These are phyloP conservation scores for Nakaseomyces bracarensis DNA, from an alignment of 1,139 yeast species.

Conservation along the genomic window DNA sequence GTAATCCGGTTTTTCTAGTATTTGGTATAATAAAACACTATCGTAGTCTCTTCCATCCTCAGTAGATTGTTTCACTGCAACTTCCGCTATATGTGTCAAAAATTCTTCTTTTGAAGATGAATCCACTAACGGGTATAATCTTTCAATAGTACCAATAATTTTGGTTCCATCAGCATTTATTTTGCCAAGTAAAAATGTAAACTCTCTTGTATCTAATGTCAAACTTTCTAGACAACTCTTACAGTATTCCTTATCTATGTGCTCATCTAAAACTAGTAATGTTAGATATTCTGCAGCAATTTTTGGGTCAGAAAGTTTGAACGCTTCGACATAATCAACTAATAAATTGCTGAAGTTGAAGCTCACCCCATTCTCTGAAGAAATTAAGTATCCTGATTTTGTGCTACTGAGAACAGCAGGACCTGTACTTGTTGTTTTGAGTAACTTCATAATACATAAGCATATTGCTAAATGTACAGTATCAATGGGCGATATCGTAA, in stretches of 20 bases:
- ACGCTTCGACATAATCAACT: slow-evolving; percentile 69
- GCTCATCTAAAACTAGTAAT: slow-evolving; percentile 50
- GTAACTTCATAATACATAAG: slow-evolving; percentile 63
- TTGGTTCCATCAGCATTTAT: slow-evolving; percentile 68
- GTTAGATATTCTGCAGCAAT: slow-evolving; percentile 85
- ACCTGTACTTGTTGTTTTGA: slow-evolving; percentile 40
- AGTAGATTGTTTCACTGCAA: slow-evolving; percentile 79
- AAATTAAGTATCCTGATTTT: slow-evolving; percentile 29
- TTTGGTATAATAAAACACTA: slow-evolving; percentile 75
- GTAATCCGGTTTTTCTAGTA: slow-evolving; percentile 80
- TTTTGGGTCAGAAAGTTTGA: slow-evolving; percentile 78
- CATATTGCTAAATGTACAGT: slow-evolving; percentile 91
- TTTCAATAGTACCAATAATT: slow-evolving; percentile 78
- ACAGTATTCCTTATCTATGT: slow-evolving; percentile 45
- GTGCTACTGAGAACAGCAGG: slow-evolving; percentile 5
- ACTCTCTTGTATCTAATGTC: slow-evolving; percentile 83
- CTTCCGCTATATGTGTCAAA: slow-evolving; percentile 64
- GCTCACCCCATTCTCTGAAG: slow-evolving; percentile 34
- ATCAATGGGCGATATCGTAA: slow-evolving; percentile 65
- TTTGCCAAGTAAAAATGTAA: slow-evolving; percentile 71
- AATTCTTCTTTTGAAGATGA: slow-evolving; percentile 47
- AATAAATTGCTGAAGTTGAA: slow-evolving; percentile 52
- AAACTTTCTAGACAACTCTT: slow-evolving; percentile 79
- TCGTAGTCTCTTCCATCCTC: slow-evolving; percentile 88
- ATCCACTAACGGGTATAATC: slow-evolving; percentile 57